Evolutionary conservation across 2,329 filamentous ascomycete species (phyloP), one percentile per base, ranked within the genome.

Genomic region (Dactylellina haptotyla): DNA sequence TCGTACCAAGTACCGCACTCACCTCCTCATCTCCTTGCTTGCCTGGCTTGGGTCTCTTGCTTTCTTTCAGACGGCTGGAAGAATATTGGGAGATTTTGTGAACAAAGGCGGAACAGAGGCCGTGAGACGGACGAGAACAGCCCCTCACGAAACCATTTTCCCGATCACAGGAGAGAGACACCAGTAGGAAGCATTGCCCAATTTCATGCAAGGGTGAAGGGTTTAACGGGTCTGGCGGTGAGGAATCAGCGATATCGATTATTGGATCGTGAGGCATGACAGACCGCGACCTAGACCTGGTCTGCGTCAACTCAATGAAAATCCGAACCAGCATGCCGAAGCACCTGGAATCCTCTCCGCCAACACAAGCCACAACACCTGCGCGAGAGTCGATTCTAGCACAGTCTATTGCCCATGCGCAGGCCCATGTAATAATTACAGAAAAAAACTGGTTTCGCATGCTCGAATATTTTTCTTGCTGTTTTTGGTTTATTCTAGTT

Each of bases 11-110:
- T n/a, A n/a, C n/a, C n/a, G n/a, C n/a, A n/a, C n/a, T n/a, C n/a
- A n/a, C n/a, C n/a, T n/a, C n/a, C n/a, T 12, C 20, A 34, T 53
- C 48, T 59, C 56, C 64, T 69, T 69, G 56, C 64, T 62, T 65
- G n/a, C n/a, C n/a, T n/a, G n/a, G n/a, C n/a, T n/a, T n/a, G n/a
- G n/a, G n/a, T n/a, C n/a, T n/a, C n/a, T n/a, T n/a, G n/a, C n/a
- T n/a, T n/a, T n/a, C n/a, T n/a, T n/a, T 57, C 53, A 26, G 14
- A 62, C 56, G 46, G 37, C 23, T 69, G 23, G 26, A 46, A 34
- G 10, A 9, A 32, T 1, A 23, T 20, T 3, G 23, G 30, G 41
- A 46, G 39, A 12, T 9, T 23, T 46, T 23, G n/a, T 23, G 20
- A 37, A 26, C 32, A 43, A 26, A 53, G 28, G 28, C 9, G 5